Evolutionary conservation across 495 filamentous ascomycete genomes (phyloP).

Genomic region (Letharia columbiana): DNA sequence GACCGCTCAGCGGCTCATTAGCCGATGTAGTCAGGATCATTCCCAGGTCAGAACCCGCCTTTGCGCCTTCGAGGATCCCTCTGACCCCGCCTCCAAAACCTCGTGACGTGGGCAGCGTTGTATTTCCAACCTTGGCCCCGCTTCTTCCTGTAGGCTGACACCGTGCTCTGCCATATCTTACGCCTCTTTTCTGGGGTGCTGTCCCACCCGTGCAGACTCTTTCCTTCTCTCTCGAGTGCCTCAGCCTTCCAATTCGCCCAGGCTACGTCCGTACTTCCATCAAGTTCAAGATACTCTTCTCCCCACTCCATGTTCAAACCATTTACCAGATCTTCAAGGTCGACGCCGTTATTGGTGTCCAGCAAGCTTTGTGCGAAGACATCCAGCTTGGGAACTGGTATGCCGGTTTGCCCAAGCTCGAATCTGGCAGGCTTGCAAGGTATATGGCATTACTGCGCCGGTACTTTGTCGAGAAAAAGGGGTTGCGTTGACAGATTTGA

Average conservation of each 20-base stretch:
- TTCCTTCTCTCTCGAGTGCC: no score
- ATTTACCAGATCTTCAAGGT: neutral
- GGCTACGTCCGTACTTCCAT: neutral
- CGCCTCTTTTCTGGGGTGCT: neutral
- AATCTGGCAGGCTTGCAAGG: neutral
- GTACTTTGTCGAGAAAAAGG: neutral
- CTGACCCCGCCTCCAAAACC: neutral
- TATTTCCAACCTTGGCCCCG: neutral
- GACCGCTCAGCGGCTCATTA: no score
- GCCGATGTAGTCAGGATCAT: no score
- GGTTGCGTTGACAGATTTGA: neutral
- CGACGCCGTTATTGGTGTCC: neutral
- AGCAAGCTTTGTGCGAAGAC: neutral
- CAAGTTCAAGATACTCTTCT: neutral
- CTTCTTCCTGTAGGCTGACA: neutral
- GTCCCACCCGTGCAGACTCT: no score
- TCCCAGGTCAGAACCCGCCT: no score
- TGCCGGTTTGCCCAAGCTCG: neutral
- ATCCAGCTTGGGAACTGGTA: neutral
- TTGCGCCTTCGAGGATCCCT: neutral
- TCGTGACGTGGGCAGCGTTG: neutral
- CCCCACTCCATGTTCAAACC: neutral
- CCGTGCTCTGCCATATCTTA: neutral
- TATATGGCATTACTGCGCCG: no score
- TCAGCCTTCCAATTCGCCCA: no score